A percentile compares a stretch with the other conserved stretches of the same genome.
Evolutionary conservation across 163 green algal genomes (phyloP).

Genomic region (Trebouxia gelatinosa): DNA sequence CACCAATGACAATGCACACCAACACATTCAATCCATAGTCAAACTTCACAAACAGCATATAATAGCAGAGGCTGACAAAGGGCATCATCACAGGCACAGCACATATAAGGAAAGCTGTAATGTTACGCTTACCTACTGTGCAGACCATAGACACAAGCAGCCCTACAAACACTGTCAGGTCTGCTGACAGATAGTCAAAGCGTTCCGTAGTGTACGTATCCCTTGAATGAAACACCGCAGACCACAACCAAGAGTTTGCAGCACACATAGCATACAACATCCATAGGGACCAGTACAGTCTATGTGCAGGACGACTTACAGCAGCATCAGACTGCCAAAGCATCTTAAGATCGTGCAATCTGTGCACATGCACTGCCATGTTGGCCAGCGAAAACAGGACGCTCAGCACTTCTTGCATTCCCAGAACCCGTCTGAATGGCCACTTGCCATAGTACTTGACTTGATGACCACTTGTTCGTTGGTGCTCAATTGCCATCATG

Average conservation of each 20-base stretch:
- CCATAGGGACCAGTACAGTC: slow-evolving; percentile 41
- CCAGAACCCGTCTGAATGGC: slow-evolving; percentile 68
- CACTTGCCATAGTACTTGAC: slow-evolving; percentile 89
- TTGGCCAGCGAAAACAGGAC: slow-evolving; percentile 74
- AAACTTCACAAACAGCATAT: slow-evolving; percentile 82
- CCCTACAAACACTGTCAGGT: slow-evolving; percentile 51
- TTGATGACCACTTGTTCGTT: slow-evolving; percentile 1
- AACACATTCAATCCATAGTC: slow-evolving; percentile 86
- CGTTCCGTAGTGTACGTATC: slow-evolving; percentile 72
- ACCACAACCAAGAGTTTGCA: slow-evolving; percentile 71
- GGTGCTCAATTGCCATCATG: slow-evolving; percentile 60
- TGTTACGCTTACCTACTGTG: not conserved
- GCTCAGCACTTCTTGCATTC: slow-evolving; percentile 63
- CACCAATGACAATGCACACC: slow-evolving; percentile 65
- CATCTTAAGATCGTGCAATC: slow-evolving; percentile 29
- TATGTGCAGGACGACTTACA: not conserved
- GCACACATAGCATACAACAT: slow-evolving; percentile 48
- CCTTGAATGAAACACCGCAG: slow-evolving; percentile 72
- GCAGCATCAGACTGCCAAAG: not conserved
- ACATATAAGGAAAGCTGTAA: not conserved
- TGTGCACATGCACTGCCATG: slow-evolving; percentile 55
- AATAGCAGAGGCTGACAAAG: slow-evolving; percentile 47
- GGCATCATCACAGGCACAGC: not conserved
- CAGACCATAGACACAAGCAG: slow-evolving; percentile 34
- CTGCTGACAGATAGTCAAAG: slow-evolving; percentile 76